Percentiles rank a stretch among this genome's conserved stretches.
Evolutionary conservation across 306 rosid species (phyloP).

Genomic region (Lagenaria siceraria): DNA sequence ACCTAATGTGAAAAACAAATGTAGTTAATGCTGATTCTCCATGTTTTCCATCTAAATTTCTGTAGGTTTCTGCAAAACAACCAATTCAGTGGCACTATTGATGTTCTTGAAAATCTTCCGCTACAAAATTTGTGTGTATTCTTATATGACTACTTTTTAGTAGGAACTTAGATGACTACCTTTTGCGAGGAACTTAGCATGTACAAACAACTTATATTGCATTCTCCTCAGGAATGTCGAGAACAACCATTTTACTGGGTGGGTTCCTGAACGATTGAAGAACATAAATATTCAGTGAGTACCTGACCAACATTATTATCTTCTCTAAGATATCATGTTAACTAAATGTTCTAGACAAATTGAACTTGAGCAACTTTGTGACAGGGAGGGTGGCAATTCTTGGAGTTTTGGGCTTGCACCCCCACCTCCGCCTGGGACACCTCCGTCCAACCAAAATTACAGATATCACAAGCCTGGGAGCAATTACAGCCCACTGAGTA

Average conservation of each 20-base stretch:
- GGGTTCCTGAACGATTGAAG: slow-evolving; percentile 74
- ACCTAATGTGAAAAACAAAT: slow-evolving; percentile 1
- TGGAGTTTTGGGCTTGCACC: slow-evolving; percentile 96
- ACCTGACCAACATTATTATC: slow-evolving; percentile 5
- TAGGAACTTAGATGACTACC: too few relatives aligned
- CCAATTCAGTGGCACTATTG: slow-evolving; percentile 73
- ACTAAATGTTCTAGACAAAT: background rate
- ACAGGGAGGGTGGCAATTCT: slow-evolving; percentile 63
- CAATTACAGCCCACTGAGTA: slow-evolving; percentile 27
- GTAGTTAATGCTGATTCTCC: slow-evolving; percentile 15
- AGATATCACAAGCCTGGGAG: slow-evolving; percentile 44
- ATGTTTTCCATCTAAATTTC: slow-evolving; percentile 10
- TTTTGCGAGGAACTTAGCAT: background rate
- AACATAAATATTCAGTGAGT: slow-evolving; percentile 65
- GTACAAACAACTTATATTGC: background rate
- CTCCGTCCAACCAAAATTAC: slow-evolving; percentile 30
- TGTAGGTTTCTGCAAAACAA: slow-evolving; percentile 77
- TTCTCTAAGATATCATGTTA: background rate
- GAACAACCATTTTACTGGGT: slow-evolving; percentile 76
- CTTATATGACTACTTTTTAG: slow-evolving; percentile 11
- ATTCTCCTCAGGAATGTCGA: slow-evolving; percentile 49
- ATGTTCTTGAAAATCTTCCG: slow-evolving; percentile 77
- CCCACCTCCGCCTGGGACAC: slow-evolving; percentile 95
- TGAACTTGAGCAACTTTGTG: slow-evolving; percentile 13
- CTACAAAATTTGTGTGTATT: slow-evolving; percentile 55